These are phyloP conservation scores for Pelargonium australe DNA, from an alignment of 441 rosid species.

Conservation along the genomic window DNA sequence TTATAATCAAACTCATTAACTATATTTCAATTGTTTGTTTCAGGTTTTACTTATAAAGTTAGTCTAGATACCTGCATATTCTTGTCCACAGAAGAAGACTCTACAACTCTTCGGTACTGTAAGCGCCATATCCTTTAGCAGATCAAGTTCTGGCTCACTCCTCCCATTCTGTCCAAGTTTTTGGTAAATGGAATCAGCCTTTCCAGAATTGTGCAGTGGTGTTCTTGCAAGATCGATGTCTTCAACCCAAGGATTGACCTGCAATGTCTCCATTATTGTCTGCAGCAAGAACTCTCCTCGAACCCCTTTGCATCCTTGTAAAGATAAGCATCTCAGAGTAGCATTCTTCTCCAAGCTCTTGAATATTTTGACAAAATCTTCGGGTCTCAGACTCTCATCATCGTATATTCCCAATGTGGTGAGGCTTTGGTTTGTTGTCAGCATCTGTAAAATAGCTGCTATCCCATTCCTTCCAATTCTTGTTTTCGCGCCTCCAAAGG, in stretches of 20 bases:
- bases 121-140: constrained; percentile 82
- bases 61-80: constrained; percentile 55
- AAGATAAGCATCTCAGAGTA: constrained; percentile 55
- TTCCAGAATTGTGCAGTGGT: constrained; percentile 60
- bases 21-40: neutral
- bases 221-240: constrained; percentile 78
- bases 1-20: neutral
- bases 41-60: neutral
- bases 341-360: constrained; percentile 69
- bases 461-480: constrained; percentile 74
- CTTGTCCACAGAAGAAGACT: constrained; percentile 93
- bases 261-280: constrained; percentile 64
- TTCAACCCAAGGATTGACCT: constrained; percentile 83
- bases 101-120: constrained; percentile 75
- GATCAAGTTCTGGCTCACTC: constrained; percentile 44
- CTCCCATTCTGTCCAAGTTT: constrained; percentile 67
- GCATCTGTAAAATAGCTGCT: constrained; percentile 62
- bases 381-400: constrained; percentile 70
- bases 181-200: constrained; percentile 61
- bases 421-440: constrained; percentile 68
- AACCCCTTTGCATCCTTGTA: constrained; percentile 85
- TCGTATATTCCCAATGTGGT: constrained; percentile 61
- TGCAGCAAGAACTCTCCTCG: constrained; percentile 58
- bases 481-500: constrained; percentile 65
- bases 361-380: constrained; percentile 59